A percentile compares a stretch with the other conserved stretches of the same genome.
Evolutionary conservation across 2,329 filamentous ascomycete genomes (phyloP).

Genomic region (Fusarium lyarnte): DNA sequence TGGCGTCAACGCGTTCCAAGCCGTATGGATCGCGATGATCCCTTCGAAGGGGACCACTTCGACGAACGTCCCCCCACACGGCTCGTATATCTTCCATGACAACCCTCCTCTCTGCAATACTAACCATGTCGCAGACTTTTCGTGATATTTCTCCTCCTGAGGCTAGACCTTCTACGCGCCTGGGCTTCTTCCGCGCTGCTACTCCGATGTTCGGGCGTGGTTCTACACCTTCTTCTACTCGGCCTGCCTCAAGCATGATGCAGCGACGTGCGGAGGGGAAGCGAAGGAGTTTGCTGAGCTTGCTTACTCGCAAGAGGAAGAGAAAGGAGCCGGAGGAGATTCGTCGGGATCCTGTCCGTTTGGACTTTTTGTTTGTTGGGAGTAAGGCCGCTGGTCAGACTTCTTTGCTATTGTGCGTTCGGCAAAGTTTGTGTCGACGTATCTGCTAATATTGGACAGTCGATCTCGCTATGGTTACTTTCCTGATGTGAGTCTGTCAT

Average conservation of each 20-base stretch:
- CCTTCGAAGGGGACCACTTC: conserved; percentile 49
- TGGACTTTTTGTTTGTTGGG: conserved; percentile 52
- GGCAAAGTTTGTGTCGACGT: fast-evolving
- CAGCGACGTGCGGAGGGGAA: conserved; percentile 7
- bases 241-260: conserved; percentile 17
- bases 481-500: conserved; percentile 46
- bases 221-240: conserved; percentile 16
- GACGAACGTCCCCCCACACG: conserved; percentile 45
- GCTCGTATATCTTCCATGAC: conserved; percentile 32
- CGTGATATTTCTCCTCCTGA: conserved; percentile 29
- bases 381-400: conserved; percentile 48
- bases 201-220: conserved; percentile 41
- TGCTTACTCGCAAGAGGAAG: conserved; percentile 45
- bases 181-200: conserved; percentile 43
- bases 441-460: conserved; percentile 33
- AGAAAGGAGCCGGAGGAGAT: conserved; percentile 23
- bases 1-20: conserved; percentile 51
- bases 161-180: conserved; percentile 39
- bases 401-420: conserved; percentile 51
- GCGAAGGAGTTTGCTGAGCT: conserved; percentile 31
- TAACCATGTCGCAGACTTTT: conserved; percentile 33
- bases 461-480: conserved; percentile 52
- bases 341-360: conserved; percentile 35
- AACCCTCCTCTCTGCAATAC: fast-evolving
- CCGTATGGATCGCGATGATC: conserved; percentile 48